A percentile compares a stretch with the other conserved stretches of the same genome.
Conservation (phyloP, 2,329 filamentous ascomycete genomes). For the Thielaviopsis ethacetica region DNA sequence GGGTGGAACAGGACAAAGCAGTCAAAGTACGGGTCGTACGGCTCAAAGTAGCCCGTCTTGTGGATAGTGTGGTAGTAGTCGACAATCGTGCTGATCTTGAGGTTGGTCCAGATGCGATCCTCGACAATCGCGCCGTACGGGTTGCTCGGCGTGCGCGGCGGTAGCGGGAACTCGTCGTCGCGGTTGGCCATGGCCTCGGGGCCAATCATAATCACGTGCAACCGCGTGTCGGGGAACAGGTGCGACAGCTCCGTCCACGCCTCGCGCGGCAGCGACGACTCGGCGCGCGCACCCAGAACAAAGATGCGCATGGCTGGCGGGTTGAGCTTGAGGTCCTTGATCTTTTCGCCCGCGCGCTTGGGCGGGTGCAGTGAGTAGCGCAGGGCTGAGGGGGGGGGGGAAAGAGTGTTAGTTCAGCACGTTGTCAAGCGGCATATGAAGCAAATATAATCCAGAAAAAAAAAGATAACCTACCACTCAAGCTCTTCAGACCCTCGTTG, state of each 20-base stretch:
- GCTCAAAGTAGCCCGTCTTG: conserved; percentile 74
- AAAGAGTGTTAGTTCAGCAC: no score
- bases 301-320: conserved; percentile 85
- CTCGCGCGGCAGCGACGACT: conserved; percentile 85
- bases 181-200: conserved; percentile 93
- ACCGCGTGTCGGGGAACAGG: conserved; percentile 79
- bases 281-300: conserved; percentile 85
- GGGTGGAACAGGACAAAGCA: conserved; percentile 96
- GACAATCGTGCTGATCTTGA: conserved; percentile 96
- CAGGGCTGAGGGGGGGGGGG: conserved; percentile 49
- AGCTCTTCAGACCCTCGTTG: conserved; percentile 77
- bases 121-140: conserved; percentile 91
- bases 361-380: conserved; percentile 89
- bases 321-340: conserved; percentile 67
- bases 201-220: conserved; percentile 88
- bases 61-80: conserved; percentile 98
- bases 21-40: conserved; percentile 97
- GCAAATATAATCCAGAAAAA: no score
- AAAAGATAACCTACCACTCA: conserved; percentile 52
- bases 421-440: no score
- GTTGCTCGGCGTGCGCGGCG: conserved; percentile 67
- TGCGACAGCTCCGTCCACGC: conserved; percentile 91
- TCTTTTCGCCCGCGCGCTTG: conserved; percentile 48
- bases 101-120: conserved; percentile 67
- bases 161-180: conserved; percentile 81